Evolutionary conservation across 805 yeast genomes (phyloP).

Genomic region (Martiniozyma abietophila): DNA sequence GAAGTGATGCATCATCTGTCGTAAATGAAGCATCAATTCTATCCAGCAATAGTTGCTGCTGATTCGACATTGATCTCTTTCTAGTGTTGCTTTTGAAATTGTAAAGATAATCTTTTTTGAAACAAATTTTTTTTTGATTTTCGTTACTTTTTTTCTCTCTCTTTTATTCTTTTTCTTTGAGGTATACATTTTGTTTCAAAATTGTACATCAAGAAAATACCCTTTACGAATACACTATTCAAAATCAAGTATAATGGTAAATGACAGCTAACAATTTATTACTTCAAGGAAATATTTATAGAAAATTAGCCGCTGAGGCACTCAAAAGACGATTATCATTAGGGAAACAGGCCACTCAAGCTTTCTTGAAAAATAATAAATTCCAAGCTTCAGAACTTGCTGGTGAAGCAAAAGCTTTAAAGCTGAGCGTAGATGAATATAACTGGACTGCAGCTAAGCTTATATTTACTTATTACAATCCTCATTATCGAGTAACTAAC

Average conservation of each 20-base stretch:
- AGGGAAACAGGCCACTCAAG: background rate
- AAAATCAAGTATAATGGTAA: no score
- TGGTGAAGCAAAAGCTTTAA: conserved; percentile 8
- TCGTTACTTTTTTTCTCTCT: no score
- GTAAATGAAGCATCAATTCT: conserved; percentile 10
- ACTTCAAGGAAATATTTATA: no score
- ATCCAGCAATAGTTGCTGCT: conserved; percentile 5
- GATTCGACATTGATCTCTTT: no score
- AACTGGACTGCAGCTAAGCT: conserved; percentile 8
- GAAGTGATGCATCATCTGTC: conserved; percentile 25
- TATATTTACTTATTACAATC: conserved; percentile 7
- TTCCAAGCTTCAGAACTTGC: conserved; percentile 6
- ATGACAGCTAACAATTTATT: no score
- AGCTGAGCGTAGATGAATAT: conserved; percentile 1
- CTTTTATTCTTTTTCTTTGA: no score
- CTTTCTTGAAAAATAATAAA: conserved; percentile 4
- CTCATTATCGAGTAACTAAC: conserved; percentile 1
- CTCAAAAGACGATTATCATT: conserved; percentile 2
- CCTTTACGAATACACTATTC: no score
- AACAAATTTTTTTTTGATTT: no score
- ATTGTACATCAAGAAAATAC: no score
- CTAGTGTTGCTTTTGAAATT: no score
- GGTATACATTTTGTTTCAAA: no score
- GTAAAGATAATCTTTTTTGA: no score
- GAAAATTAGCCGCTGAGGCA: conserved; percentile 1